Base-by-base conservation (phyloP, 208 protist genomes). In the Leishmania turanica region DNA sequence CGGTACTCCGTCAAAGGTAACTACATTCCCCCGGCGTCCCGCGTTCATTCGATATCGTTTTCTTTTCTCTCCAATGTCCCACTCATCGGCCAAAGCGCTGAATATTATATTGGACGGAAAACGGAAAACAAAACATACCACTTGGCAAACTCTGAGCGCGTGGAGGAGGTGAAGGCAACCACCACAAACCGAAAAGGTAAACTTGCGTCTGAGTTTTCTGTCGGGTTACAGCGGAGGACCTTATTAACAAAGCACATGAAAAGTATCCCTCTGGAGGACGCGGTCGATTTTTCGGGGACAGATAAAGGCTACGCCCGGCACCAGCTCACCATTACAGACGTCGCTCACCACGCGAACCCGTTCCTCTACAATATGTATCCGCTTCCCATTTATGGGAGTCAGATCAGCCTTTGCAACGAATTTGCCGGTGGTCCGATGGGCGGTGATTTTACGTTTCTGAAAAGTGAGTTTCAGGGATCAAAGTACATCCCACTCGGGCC, bases 311-410 rank as follows among this genome's bases (percentile, higher is more conserved):
- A 92, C 80, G 77, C 95, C 47, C 89, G 81, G 27, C 90, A 96
- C 77, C 85, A 92, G 37, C 68, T 96, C 13, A 84, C 75, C 1
- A 3, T 92, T 0, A 89, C 92, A 34, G 88, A 84, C 54, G 84
- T 87, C 2, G 85, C 84, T 19, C 93, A 97, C 79, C 94, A 97
- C 82, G 87, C 87, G 5, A 86, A 96, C 77, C 91, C 90, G 21
- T 88, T 86, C 72, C 83, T 97, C 72, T 95, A 89, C 87, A 92
- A 93, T 71, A 94, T 95, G 87, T 97, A 97, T 62, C 92, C 92
- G 9, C 87, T 97, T 40, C 94, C 94, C 5, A 95, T 97, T 88
- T 79, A 80, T 54, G 94, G 94, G 3, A 75, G 49, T 42, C 79
- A 92, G 24, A 11, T 93, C 3, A 87, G 78, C 66, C 5, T 90